Evolutionary conservation across 805 yeast genomes (phyloP).

Genomic region (Candida sakaeoensis): DNA sequence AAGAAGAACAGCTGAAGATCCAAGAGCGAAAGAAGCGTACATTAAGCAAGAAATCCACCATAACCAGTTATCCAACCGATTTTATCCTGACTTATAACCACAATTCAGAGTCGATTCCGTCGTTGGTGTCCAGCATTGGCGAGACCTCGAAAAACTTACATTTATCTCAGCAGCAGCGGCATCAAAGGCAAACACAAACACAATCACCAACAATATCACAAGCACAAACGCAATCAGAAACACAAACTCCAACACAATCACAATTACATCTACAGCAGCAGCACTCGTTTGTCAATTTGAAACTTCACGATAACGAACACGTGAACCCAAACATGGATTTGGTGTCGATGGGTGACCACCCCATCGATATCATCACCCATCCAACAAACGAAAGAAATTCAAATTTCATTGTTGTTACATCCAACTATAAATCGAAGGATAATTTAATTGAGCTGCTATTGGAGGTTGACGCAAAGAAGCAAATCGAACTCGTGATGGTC

Average conservation of each 20-base stretch:
- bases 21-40: slow-evolving; percentile 25
- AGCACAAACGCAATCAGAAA: background rate
- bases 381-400: background rate
- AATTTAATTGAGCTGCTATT: slow-evolving; percentile 7
- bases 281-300: background rate
- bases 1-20: slow-evolving; percentile 31
- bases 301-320: background rate
- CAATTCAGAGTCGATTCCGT: slow-evolving; percentile 9
- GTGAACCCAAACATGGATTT: background rate
- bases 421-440: background rate
- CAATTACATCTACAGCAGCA: background rate
- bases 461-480: slow-evolving; percentile 4
- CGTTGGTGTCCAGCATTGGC: slow-evolving; percentile 5
- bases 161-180: background rate
- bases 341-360: background rate
- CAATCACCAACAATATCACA: background rate
- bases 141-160: slow-evolving; percentile 4
- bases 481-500: slow-evolving; percentile 10
- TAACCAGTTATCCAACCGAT: slow-evolving; percentile 6
- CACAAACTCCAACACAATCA: background rate
- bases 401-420: background rate
- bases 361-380: background rate
- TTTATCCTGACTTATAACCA: slow-evolving; percentile 10
- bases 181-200: background rate
- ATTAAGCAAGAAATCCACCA: slow-evolving; percentile 11